Conservation (phyloP, 345 rosid species). For the Tarenaya hassleriana region DNA sequence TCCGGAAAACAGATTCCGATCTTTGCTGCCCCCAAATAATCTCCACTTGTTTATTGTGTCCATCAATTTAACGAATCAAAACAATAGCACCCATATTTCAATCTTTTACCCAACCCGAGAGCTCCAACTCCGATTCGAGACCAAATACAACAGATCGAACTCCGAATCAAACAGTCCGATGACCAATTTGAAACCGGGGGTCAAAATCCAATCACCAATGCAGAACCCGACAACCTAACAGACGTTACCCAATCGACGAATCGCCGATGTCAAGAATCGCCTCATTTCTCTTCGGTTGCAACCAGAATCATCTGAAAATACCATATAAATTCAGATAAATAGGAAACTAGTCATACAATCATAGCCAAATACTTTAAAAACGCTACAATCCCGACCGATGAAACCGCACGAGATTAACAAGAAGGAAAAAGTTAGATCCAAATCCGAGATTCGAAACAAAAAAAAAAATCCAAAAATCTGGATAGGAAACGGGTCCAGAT, state of each 20-base stretch:
- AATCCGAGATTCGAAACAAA: constrained; percentile 3
- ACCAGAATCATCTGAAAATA: constrained; percentile 25
- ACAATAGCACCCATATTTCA: constrained; percentile 20
- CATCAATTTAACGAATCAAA: constrained; percentile 29
- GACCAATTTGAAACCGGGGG: no score
- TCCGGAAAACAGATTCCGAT: constrained; percentile 28
- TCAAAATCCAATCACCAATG: background rate
- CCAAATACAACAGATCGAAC: background rate
- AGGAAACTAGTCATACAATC: constrained; percentile 2
- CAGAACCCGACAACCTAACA: constrained; percentile 18
- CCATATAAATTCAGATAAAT: background rate
- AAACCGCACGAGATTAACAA: background rate
- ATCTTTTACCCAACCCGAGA: constrained; percentile 5
- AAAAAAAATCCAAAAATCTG: background rate
- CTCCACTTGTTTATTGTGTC: constrained; percentile 32
- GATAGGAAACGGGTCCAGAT: constrained; percentile 21
- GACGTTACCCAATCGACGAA: background rate
- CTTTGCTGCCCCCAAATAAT: constrained; percentile 33
- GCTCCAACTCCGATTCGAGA: constrained; percentile 4
- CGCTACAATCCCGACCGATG: background rate
- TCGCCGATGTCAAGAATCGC: constrained; percentile 20
- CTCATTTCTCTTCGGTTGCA: constrained; percentile 23
- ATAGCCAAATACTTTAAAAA: background rate
- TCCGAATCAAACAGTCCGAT: no score
- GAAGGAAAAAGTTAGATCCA: constrained; percentile 22